phyloP scores from a whole-genome alignment of 345 rosid genomes.

The Microthlaspi erraticum region DNA sequence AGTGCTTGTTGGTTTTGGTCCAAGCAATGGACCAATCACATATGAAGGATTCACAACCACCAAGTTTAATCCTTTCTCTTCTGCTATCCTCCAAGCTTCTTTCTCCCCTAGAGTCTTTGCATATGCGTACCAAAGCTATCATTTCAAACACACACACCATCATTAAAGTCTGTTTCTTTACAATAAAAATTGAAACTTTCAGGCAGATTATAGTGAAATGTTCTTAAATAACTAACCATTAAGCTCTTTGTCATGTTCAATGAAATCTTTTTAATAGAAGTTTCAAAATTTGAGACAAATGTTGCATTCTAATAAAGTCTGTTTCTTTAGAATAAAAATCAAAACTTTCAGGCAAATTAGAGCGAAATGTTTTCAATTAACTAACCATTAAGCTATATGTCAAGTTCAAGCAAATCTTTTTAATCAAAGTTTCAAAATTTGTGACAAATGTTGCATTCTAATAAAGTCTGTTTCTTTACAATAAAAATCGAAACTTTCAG shows the following conservation, averaged over 20 bases:
- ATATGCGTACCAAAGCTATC: constrained; percentile 83
- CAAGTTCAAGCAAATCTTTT: no score
- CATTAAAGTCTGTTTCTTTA: background rate
- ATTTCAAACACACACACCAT: constrained; percentile 5
- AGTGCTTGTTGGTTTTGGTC: constrained; percentile 85
- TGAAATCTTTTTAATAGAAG: no score
- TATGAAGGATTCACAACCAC: constrained; percentile 87
- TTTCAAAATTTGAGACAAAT: no score
- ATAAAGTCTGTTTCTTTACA: no score
- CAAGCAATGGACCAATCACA: constrained; percentile 84
- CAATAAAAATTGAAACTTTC: background rate
- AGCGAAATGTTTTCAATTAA: background rate
- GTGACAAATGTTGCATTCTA: no score
- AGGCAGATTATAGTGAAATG: background rate
- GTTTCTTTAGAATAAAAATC: background rate
- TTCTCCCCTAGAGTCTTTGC: constrained; percentile 78
- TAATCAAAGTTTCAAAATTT: no score
- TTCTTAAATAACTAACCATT: background rate
- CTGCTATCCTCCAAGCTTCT: constrained; percentile 87
- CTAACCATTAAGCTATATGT: no score
- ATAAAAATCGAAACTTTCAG: background rate
- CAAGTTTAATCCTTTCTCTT: constrained; percentile 67
- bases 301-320: no score
- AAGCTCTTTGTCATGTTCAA: no score
- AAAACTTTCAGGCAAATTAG: background rate